Evolutionary conservation across 805 yeast species (phyloP), one percentile per base, ranked within the genome.

Genomic region (Torulaspora franciscae): DNA sequence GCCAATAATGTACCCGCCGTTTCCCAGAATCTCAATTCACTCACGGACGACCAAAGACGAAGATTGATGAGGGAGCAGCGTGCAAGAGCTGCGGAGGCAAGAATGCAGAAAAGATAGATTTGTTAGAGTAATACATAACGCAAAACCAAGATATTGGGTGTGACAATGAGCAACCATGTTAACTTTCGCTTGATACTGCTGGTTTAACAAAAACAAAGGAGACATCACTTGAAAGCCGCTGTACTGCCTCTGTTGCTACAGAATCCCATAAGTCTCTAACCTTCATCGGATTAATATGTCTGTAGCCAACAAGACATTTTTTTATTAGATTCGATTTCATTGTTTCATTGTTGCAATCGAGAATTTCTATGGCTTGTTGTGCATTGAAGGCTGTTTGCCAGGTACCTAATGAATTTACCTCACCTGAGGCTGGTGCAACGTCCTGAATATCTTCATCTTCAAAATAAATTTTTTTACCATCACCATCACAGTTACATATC

Each of bases 41-140:
- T 91, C 43, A 74, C 80, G 6, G 88, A 81, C 1, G 87, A 80
- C 22, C 96, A 90, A 52, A 75, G 79, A 56, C 73, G 75, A 74
- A 76, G 81, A 56, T 67, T 93, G 15, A 89, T 90, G 85, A 77
- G 99, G 48, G 99, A 93, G 57, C 90, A 90, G 58, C 73, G 98
- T 43, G 97, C 97, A 0, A 75, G 98, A 44, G 99, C 99, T 0
- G 97, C 95, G 0, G 98, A 93, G 62, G 95, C 91, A 0, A 73
- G 99, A 54, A 56, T 86, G 57, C 73, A 69, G 43, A 65, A 39
- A 13, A 27, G 22, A 24, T 39, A 39, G 27, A 39, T 8, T 9
- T n/a, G 14, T 9, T 30, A 39, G 29, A 28, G 34, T 26, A 13
- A 15, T 30, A 14, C n/a, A 28, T 38, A 28, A 14, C 10, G 39